Conservation (phyloP, 2,329 filamentous ascomycete species). For the Xylaria arbuscula region DNA sequence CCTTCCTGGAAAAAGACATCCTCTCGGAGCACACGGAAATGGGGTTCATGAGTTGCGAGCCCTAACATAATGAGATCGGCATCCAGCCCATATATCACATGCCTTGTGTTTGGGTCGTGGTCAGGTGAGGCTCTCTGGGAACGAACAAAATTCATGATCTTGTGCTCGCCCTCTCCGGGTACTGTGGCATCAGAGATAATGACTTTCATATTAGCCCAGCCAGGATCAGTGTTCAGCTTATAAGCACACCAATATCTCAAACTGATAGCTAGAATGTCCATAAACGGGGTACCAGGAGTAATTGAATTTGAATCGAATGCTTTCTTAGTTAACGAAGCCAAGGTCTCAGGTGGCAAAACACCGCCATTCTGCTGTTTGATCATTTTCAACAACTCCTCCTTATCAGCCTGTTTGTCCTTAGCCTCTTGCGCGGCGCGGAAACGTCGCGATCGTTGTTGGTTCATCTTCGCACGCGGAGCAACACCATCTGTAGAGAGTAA, state of each 20-base stretch:
- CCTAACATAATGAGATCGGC: slow-evolving; percentile 99
- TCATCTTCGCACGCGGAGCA: slow-evolving; percentile 98
- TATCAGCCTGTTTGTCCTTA: slow-evolving; percentile 91
- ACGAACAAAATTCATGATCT: slow-evolving; percentile 98
- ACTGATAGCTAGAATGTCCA: slow-evolving; percentile 92
- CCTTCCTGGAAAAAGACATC: slow-evolving; percentile 95
- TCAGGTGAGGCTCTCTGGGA: slow-evolving; percentile 91
- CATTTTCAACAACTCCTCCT: slow-evolving; percentile 86
- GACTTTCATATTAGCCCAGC: slow-evolving; percentile 95
- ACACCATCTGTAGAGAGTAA: slow-evolving; percentile 78
- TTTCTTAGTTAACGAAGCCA: slow-evolving; percentile 78
- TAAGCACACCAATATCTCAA: slow-evolving; percentile 97
- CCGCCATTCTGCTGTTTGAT: slow-evolving; percentile 82
- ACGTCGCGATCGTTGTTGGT: slow-evolving; percentile 95
- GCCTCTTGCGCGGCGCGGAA: slow-evolving; percentile 96
- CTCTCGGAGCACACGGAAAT: slow-evolving; percentile 95
- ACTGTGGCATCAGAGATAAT: slow-evolving; percentile 99
- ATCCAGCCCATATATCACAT: slow-evolving; percentile 98
- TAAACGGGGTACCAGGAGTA: slow-evolving; percentile 97
- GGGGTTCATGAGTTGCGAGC: slow-evolving; percentile 94
- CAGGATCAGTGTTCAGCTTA: slow-evolving; percentile 96
- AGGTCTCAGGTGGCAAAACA: slow-evolving; percentile 68
- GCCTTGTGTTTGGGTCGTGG: slow-evolving; percentile 94
- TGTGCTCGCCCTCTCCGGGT: slow-evolving; percentile 97
- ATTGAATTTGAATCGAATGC: slow-evolving; percentile 91